Base-by-base conservation (phyloP, 2,329 filamentous ascomycete genomes). In the Monilinia vaccinii-corymbosi region DNA sequence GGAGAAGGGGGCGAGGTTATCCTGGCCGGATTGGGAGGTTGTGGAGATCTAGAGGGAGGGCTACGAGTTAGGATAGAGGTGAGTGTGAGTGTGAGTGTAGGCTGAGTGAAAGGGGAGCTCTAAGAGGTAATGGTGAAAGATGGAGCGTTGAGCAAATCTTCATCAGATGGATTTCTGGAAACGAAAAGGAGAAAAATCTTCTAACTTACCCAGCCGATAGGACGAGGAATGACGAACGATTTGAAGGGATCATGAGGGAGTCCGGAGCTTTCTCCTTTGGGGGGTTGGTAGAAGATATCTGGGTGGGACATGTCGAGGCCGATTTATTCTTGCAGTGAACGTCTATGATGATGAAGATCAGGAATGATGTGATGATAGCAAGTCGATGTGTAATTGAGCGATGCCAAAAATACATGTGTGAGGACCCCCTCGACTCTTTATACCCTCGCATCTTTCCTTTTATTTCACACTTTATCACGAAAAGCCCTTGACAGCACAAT, bases 181-280 rank as follows among this genome's bases (percentile, higher is more conserved):
- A 6, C 0, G 18, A 25, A 42, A n/a, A 18, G 18, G 18, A 9
- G 21, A n/a, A 25, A 2, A 25, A 3, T 25, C 16, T 18, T n/a
- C n/a, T n/a, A n/a, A 23, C 34, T 58, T 3, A 58, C 47, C 55
- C 55, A 58, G 13, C 55, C 55, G 8, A 58, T 58, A 2, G 55
- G 45, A 16, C 45, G 55, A 4, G 45, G 56, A 2, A 58, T 50
- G 4, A 36, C 57, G 60, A 60, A 61, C 45, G 46, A 62, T 50
- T 63, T 62, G 52, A 63, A 62, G 3, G 56, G 62, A 21, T 63
- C 62, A 48, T 62, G 51, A n/a, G 57, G 60, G 2, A 60, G 46
- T 7, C 59, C 60, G 21, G 58, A 60, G 11, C 21, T 62, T 40
- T 62, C 58, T 16, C 58, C 58, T 45, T 56, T 55, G 1, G 58